phyloP scores from a whole-genome alignment of 208 protist species.

The Wallacemonas collosoma region DNA sequence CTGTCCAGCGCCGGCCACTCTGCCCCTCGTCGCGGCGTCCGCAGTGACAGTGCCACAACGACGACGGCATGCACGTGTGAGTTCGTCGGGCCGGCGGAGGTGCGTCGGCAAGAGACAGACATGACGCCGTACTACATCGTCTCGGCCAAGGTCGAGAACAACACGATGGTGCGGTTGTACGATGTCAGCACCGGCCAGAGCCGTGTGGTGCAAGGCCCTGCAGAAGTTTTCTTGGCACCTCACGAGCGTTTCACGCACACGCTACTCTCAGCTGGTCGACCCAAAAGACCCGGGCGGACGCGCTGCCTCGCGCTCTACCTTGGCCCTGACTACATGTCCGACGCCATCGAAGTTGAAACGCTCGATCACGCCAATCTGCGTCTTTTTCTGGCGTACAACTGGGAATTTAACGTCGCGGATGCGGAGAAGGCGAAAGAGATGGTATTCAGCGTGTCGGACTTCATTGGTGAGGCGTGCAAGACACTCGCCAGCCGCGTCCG shows the following conservation, averaged over 20 bases:
- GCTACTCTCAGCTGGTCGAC: constrained; percentile 82
- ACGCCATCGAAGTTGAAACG: constrained; percentile 94
- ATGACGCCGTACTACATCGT: constrained; percentile 55
- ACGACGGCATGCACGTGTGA: constrained; percentile 10
- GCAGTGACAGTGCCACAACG: neutral
- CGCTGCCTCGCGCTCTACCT: constrained; percentile 91
- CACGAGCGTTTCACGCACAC: constrained; percentile 85
- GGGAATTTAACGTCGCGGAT: constrained; percentile 86
- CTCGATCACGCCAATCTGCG: constrained; percentile 93
- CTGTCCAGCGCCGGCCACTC: neutral
- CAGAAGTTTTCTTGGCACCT: constrained; percentile 60
- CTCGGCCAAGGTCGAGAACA: constrained; percentile 91
- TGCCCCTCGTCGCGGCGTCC: neutral
- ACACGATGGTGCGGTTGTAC: constrained; percentile 94
- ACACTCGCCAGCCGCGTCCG: constrained; percentile 94
- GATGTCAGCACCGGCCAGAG: constrained; percentile 88
- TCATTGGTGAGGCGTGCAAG: constrained; percentile 96
- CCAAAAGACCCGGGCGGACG: constrained; percentile 88
- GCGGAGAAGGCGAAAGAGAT: constrained; percentile 24
- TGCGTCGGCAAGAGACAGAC: constrained; percentile 26
- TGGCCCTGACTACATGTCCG: constrained; percentile 96
- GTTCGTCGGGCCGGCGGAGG: constrained; percentile 13
- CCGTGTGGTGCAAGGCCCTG: constrained; percentile 79
- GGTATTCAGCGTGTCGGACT: constrained; percentile 95
- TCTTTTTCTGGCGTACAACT: constrained; percentile 97